Conservation (phyloP, 2,329 filamentous ascomycete genomes). For the Aspergillus proliferans region DNA sequence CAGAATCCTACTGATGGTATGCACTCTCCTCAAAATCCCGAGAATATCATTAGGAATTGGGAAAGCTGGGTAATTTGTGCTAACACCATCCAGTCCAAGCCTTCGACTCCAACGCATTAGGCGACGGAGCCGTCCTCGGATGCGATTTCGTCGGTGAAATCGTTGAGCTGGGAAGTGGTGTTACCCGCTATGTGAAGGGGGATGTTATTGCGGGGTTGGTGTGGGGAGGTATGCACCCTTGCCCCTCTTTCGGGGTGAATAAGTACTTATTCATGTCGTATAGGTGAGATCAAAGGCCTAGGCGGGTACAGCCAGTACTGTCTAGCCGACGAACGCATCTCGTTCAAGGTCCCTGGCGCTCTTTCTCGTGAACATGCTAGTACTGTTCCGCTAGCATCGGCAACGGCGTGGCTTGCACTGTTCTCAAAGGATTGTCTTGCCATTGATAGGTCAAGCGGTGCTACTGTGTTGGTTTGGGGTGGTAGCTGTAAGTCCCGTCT, state of each 20-base stretch:
- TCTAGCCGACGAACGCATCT: conserved; percentile 37
- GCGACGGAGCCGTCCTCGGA: conserved; percentile 23
- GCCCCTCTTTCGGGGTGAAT: too few relatives aligned
- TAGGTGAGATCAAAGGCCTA: conserved; percentile 17
- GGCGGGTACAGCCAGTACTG: conserved; percentile 37
- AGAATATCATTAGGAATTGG: not conserved
- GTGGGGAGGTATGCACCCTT: conserved; percentile 19
- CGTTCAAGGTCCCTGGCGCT: conserved; percentile 32
- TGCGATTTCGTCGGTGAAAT: conserved; percentile 31
- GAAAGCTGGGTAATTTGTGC: too few relatives aligned
- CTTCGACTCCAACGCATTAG: conserved; percentile 34
- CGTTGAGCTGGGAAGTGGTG: conserved; percentile 24
- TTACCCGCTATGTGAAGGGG: conserved; percentile 24
- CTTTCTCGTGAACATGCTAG: conserved; percentile 29
- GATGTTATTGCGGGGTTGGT: conserved; percentile 30
- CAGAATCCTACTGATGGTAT: conserved; percentile 20
- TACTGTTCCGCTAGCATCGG: conserved; percentile 36
- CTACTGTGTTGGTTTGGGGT: conserved; percentile 39
- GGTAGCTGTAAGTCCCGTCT: conserved; percentile 34
- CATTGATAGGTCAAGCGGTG: conserved; percentile 19
- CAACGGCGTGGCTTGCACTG: conserved; percentile 36
- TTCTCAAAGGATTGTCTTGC: conserved; percentile 34
- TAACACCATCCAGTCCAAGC: conserved; percentile 18
- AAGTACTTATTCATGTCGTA: too few relatives aligned
- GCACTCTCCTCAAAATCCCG: not conserved